These are phyloP conservation scores for Camellia oleifera DNA, from an alignment of 179 eudicot species.

Conservation along the genomic window DNA sequence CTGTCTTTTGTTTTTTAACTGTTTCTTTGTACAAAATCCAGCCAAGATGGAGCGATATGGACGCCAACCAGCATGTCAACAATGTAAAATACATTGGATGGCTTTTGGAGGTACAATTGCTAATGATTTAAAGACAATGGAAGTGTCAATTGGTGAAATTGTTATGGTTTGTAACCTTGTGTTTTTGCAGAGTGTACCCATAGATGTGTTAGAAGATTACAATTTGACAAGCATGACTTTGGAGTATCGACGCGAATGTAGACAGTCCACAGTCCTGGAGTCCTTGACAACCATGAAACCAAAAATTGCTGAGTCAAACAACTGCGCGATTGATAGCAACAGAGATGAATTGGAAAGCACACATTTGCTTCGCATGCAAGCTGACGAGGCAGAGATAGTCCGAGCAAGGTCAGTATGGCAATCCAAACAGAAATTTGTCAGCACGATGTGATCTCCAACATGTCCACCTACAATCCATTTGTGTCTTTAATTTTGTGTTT, in stretches of 20 bases:
- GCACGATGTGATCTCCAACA: background rate
- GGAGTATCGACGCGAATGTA: conserved; percentile 80
- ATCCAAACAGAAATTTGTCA: conserved; percentile 18
- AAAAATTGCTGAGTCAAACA: background rate
- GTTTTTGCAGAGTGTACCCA: conserved; percentile 72
- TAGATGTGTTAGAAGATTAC: conserved; percentile 55
- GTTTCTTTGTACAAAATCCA: conserved; percentile 26
- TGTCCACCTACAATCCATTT: background rate
- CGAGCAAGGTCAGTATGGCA: conserved; percentile 77
- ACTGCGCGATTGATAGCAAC: background rate
- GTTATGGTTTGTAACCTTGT: background rate
- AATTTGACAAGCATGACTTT: conserved; percentile 71
- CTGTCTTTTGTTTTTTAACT: background rate
- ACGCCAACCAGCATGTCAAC: conserved; percentile 83
- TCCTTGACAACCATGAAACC: conserved; percentile 53
- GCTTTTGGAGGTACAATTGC: conserved; percentile 61
- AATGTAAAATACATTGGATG: conserved; percentile 92
- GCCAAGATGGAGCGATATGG: conserved; percentile 98
- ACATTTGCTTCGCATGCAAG: conserved; percentile 73
- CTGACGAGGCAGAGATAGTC: conserved; percentile 63
- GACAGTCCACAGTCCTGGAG: conserved; percentile 65
- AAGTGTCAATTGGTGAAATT: background rate
- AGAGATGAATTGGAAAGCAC: conserved; percentile 43
- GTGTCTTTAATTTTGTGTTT: background rate
- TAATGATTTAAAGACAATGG: background rate